Evolutionary conservation across 208 protist genomes (phyloP).

Genomic region (Porcisia deanei): DNA sequence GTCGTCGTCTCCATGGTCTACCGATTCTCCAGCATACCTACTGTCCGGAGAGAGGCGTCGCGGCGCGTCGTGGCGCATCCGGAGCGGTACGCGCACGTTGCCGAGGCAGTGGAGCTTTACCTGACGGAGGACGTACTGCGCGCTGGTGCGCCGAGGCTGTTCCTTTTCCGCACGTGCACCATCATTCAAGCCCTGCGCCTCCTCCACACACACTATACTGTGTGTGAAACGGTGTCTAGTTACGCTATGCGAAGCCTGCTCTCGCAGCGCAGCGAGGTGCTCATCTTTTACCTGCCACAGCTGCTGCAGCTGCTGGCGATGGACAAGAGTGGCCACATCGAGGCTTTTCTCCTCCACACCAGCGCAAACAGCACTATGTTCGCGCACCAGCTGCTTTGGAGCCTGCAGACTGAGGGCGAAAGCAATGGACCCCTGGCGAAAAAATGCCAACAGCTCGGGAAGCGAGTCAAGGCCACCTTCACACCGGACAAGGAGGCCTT

Average conservation of each 20-base stretch:
- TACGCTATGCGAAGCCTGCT: constrained; percentile 85
- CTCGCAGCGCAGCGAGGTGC: constrained; percentile 64
- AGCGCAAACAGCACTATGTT: constrained; percentile 71
- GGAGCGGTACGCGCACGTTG: constrained; percentile 52
- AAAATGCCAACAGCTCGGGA: constrained; percentile 44
- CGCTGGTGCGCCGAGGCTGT: constrained; percentile 58
- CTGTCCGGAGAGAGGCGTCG: constrained; percentile 40
- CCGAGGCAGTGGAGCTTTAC: constrained; percentile 73
- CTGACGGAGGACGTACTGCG: constrained; percentile 64
- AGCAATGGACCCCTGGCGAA: constrained; percentile 43
- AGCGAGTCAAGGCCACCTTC: constrained; percentile 41
- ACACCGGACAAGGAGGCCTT: constrained; percentile 50
- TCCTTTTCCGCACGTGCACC: constrained; percentile 64
- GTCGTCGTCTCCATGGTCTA: constrained; percentile 68
- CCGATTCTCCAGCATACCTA: constrained; percentile 55
- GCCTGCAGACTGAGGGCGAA: constrained; percentile 73
- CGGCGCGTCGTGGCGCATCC: constrained; percentile 45
- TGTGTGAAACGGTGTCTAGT: constrained; percentile 46
- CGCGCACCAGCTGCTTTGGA: constrained; percentile 88
- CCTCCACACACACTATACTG: constrained; percentile 54
- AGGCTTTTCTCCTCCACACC: constrained; percentile 58
- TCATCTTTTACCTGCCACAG: constrained; percentile 93
- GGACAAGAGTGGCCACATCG: constrained; percentile 59
- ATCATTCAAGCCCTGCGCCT: constrained; percentile 77
- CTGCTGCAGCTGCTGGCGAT: constrained; percentile 79